Evolutionary conservation across 1,284 basidiomycete species (phyloP).

Genomic region (Ganoderma meredithae): DNA sequence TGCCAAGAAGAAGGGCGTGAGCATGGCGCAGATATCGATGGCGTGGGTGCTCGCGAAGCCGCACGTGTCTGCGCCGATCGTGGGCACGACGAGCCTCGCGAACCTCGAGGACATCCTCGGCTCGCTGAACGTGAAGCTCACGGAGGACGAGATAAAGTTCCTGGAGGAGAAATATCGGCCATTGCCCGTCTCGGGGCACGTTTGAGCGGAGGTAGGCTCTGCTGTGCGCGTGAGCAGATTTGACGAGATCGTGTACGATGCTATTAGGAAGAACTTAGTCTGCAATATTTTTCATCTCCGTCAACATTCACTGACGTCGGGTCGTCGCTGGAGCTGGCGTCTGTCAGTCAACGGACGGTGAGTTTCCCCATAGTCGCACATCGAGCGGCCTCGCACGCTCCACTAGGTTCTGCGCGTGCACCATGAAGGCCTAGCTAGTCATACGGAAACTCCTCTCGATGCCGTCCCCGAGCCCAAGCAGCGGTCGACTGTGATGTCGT

Average conservation of each 20-base stretch:
- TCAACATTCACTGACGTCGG: too few species aligned
- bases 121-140: slow-evolving; percentile 28
- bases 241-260: not conserved
- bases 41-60: slow-evolving; percentile 31
- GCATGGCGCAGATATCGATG: slow-evolving; percentile 38
- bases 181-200: slow-evolving; percentile 1
- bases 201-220: not conserved
- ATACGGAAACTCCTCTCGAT: not conserved
- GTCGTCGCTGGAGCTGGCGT: not conserved
- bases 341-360: not conserved
- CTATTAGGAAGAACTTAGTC: not conserved
- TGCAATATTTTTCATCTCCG: too few species aligned
- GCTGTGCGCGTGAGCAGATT: not conserved
- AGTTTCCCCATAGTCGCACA: not conserved
- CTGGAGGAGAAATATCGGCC: slow-evolving; percentile 8
- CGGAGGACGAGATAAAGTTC: slow-evolving; percentile 8
- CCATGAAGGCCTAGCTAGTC: not conserved
- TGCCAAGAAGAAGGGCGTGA: slow-evolving; percentile 45
- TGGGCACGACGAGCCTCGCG: slow-evolving; percentile 58
- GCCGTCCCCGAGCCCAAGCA: not conserved
- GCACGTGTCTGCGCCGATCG: slow-evolving; percentile 59
- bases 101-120: slow-evolving; percentile 59
- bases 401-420: not conserved
- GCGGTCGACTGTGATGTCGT: slow-evolving; percentile 4
- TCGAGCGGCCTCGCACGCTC: too few species aligned